phyloP scores from a whole-genome alignment of 2,329 filamentous ascomycete genomes.

The Cladophialophora exuberans region DNA sequence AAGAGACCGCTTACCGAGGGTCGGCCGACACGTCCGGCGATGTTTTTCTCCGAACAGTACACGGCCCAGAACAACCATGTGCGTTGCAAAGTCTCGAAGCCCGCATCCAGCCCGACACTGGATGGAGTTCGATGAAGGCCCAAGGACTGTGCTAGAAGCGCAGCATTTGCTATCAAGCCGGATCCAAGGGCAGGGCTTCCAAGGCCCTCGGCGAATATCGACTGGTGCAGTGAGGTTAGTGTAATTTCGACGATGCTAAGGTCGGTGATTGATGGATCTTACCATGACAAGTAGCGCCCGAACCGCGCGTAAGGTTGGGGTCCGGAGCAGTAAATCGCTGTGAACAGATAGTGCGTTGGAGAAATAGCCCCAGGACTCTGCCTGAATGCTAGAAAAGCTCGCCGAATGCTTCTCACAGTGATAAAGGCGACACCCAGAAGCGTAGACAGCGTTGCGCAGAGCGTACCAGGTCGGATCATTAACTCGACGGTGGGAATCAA shows the following conservation, averaged over 20 bases:
- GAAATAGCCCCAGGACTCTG: slow-evolving; percentile 13
- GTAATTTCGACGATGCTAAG: too few species aligned
- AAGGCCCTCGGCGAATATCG: slow-evolving; percentile 13
- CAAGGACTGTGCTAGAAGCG: slow-evolving; percentile 1
- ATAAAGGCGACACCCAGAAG: slow-evolving; percentile 5
- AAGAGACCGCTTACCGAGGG: slow-evolving; percentile 10
- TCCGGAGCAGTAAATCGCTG: slow-evolving; percentile 1
- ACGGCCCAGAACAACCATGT: slow-evolving; percentile 19
- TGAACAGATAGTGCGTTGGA: slow-evolving; percentile 8
- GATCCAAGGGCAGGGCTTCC: slow-evolving; percentile 14
- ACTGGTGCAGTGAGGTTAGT: background rate
- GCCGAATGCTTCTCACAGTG: background rate
- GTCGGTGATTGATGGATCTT: background rate
- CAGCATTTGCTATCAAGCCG: slow-evolving; percentile 8
- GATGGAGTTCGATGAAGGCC: slow-evolving; percentile 9
- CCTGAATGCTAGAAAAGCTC: background rate
- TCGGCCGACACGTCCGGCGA: slow-evolving; percentile 6
- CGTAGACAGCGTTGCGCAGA: slow-evolving; percentile 7
- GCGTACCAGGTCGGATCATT: slow-evolving; percentile 8
- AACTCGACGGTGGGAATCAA: background rate
- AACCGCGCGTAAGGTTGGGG: slow-evolving; percentile 4
- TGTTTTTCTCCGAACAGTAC: slow-evolving; percentile 16
- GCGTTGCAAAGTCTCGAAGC: background rate
- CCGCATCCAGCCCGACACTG: background rate
- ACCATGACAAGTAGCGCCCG: slow-evolving; percentile 12